Percentiles rank a stretch among this genome's conserved stretches.
These are phyloP conservation scores for Phialocephala sp. DNA, from an alignment of 2,329 filamentous ascomycete species.

Conservation along the genomic window DNA sequence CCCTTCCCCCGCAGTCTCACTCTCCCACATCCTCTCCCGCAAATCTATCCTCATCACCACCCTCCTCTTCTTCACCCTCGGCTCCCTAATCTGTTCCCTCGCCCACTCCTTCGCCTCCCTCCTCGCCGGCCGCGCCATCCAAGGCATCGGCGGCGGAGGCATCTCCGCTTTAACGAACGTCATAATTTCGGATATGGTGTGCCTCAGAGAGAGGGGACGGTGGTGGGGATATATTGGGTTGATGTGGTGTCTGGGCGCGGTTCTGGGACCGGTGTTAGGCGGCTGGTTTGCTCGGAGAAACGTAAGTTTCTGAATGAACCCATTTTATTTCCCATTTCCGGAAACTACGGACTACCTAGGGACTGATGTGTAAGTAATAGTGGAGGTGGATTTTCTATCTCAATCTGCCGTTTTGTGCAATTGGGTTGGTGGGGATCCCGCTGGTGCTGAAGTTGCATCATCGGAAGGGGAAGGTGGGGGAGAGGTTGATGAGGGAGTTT, in stretches of 20 bases:
- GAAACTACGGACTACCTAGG: no score
- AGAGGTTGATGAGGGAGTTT: not conserved
- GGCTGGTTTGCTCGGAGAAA: slow-evolving; percentile 1
- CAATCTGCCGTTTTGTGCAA: slow-evolving; percentile 6
- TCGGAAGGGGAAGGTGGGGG: not conserved
- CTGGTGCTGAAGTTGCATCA: not conserved
- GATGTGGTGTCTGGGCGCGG: slow-evolving; percentile 1
- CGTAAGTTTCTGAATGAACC: no score
- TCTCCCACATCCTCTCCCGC: not conserved
- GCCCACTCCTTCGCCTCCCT: not conserved
- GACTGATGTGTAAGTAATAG: no score
- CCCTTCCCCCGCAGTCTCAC: not conserved
- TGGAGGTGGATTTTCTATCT: slow-evolving; percentile 14
- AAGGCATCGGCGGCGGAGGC: slow-evolving; percentile 3
- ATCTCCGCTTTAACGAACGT: slow-evolving; percentile 4
- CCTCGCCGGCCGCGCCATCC: not conserved
- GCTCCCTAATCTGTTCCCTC: slow-evolving; percentile 1
- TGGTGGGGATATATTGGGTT: not conserved
- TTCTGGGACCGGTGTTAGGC: not conserved
- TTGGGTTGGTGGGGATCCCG: not conserved
- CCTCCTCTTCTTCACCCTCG: not conserved
- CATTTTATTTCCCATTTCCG: no score
- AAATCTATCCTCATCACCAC: not conserved
- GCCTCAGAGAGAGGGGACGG: not conserved
- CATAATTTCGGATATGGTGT: not conserved